Percentiles rank a stretch among this genome's conserved stretches.
Conservation (phyloP, 2,329 filamentous ascomycete genomes). For the Geosmithia flava region DNA sequence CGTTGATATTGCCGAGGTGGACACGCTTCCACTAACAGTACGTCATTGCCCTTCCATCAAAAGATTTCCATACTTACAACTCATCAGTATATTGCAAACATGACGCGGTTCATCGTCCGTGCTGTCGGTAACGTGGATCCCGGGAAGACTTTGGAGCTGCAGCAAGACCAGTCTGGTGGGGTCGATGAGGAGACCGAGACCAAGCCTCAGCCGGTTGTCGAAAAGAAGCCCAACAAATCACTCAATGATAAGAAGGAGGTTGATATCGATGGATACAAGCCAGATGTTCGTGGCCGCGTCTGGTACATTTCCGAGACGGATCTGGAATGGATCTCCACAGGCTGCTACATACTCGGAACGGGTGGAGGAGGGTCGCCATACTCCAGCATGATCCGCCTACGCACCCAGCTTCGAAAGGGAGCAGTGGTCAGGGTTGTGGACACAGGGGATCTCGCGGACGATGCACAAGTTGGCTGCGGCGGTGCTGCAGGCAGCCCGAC, state of each 20-base stretch:
- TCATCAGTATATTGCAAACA: conserved; percentile 35
- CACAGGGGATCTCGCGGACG: conserved; percentile 33
- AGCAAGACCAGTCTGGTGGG: not conserved
- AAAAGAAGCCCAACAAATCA: conserved; percentile 5
- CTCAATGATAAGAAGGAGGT: conserved; percentile 8
- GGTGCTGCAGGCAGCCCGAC: conserved; percentile 47
- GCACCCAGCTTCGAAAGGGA: conserved; percentile 35
- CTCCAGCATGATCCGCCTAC: conserved; percentile 34
- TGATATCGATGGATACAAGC: conserved; percentile 30
- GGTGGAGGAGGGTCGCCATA: conserved; percentile 47
- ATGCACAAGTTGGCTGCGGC: conserved; percentile 40
- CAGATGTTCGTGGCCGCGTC: conserved; percentile 32
- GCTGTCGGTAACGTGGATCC: conserved; percentile 45
- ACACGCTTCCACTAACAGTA: conserved; percentile 39
- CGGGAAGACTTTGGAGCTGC: not conserved
- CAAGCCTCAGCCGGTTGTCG: not conserved
- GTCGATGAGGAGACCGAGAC: not conserved
- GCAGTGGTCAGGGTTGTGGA: conserved; percentile 37
- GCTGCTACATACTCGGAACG: conserved; percentile 49
- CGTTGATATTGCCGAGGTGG: conserved; percentile 37
- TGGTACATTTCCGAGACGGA: conserved; percentile 49
- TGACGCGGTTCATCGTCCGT: conserved; percentile 42
- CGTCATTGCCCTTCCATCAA: conserved; percentile 3
- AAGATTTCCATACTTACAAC: conserved; percentile 4
- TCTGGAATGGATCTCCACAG: conserved; percentile 41